These are phyloP conservation scores for Dothideomycetes sp. DNA, from an alignment of 2,329 filamentous ascomycete species.

Conservation along the genomic window DNA sequence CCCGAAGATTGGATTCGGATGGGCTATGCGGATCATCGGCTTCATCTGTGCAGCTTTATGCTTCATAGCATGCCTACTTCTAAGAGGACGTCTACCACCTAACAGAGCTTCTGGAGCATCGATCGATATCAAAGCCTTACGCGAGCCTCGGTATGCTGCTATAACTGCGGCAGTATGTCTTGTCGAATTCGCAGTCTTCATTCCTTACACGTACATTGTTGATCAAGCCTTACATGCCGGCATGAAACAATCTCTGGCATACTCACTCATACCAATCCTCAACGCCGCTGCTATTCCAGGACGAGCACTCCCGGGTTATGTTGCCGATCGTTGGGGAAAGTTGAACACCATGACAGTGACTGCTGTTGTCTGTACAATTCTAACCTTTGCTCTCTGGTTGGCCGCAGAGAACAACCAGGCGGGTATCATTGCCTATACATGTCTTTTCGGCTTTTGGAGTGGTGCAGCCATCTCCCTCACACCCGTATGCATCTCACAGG, in stretches of 20 bases:
- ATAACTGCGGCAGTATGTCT: conserved; percentile 27
- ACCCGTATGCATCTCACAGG: conserved; percentile 26
- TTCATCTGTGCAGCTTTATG: conserved; percentile 33
- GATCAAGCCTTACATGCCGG: conserved; percentile 25
- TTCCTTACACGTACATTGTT: conserved; percentile 29
- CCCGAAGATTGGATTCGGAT: conserved; percentile 34
- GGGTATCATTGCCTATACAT: conserved; percentile 20
- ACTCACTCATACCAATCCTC: conserved; percentile 25
- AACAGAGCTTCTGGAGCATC: background rate
- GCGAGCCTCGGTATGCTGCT: background rate
- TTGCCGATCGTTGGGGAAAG: conserved; percentile 27
- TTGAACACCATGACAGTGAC: conserved; percentile 26
- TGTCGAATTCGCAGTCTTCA: conserved; percentile 29
- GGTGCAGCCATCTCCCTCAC: conserved; percentile 25
- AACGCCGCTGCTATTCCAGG: conserved; percentile 25
- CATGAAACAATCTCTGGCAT: conserved; percentile 20
- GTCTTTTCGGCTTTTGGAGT: conserved; percentile 23
- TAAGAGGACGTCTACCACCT: conserved; percentile 34
- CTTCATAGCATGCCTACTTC: conserved; percentile 30
- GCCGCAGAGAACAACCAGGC: conserved; percentile 14
- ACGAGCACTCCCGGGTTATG: conserved; percentile 25
- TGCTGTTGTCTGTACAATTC: conserved; percentile 17
- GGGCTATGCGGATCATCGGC: conserved; percentile 37
- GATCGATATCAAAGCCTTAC: conserved; percentile 1
- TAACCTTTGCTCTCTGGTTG: conserved; percentile 22